phyloP scores from a whole-genome alignment of 257 asterid genomes.

The Ballota nigra region DNA sequence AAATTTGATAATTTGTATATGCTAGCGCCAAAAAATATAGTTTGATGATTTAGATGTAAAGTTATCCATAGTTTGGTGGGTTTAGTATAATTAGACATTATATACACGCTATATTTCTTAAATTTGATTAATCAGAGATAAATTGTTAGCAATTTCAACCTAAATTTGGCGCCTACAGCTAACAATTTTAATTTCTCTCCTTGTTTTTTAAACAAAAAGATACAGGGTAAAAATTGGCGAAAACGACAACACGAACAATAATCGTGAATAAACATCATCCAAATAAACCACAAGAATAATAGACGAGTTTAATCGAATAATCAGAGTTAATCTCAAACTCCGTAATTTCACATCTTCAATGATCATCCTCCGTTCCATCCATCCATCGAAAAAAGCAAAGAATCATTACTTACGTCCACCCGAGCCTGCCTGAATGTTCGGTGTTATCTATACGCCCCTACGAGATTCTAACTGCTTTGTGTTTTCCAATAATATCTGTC shows the following conservation, averaged over 20 bases:
- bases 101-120: background rate
- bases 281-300: background rate
- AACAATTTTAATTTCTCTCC: too few relatives aligned
- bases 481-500: constrained; percentile 68
- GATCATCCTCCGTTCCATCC: background rate
- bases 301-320: background rate
- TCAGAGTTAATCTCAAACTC: background rate
- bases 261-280: background rate
- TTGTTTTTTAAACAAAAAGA: too few relatives aligned
- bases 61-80: too few relatives aligned
- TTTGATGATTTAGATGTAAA: too few relatives aligned
- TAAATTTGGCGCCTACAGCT: too few relatives aligned
- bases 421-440: background rate
- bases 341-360: background rate
- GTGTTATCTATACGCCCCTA: constrained; percentile 46
- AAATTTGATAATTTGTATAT: too few relatives aligned
- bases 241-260: background rate
- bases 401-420: background rate
- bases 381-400: background rate
- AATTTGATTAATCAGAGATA: background rate
- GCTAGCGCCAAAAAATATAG: too few relatives aligned
- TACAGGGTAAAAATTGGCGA: background rate
- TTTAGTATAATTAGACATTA: too few relatives aligned
- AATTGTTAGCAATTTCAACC: too few relatives aligned
- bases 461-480: constrained; percentile 71